phyloP scores from a whole-genome alignment of 306 rosid genomes.

The Dryas alaskensis region DNA sequence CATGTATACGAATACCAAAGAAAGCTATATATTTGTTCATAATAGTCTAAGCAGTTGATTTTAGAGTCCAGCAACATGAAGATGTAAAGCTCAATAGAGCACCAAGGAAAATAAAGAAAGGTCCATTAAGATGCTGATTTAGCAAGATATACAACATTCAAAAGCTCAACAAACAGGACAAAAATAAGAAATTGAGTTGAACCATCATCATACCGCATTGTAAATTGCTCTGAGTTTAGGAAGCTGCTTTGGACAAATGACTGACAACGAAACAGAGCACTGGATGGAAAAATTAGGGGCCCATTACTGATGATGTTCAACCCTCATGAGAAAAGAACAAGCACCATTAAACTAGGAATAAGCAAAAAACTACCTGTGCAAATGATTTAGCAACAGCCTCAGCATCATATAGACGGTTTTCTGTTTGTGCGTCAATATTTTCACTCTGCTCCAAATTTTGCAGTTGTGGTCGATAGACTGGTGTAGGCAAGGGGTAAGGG shows the following conservation, averaged over 20 bases:
- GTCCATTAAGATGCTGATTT: neutral
- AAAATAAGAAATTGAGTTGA: constrained; percentile 3
- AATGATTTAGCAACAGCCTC: constrained; percentile 91
- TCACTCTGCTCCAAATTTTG: constrained; percentile 77
- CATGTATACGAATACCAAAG: neutral
- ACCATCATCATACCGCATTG: constrained; percentile 58
- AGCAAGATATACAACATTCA: constrained; percentile 9
- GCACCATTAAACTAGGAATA: constrained; percentile 8
- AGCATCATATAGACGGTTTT: constrained; percentile 70
- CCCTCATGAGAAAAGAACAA: constrained; percentile 13
- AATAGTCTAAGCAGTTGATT: constrained; percentile 8
- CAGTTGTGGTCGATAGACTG: constrained; percentile 73
- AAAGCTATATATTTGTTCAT: neutral
- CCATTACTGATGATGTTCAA: constrained; percentile 8
- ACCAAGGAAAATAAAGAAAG: constrained; percentile 15
- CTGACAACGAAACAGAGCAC: constrained; percentile 83
- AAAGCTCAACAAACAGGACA: neutral
- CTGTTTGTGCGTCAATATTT: constrained; percentile 59
- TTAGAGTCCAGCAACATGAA: constrained; percentile 5
- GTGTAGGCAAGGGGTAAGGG: constrained; percentile 88
- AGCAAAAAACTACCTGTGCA: constrained; percentile 53
- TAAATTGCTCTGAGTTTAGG: constrained; percentile 69
- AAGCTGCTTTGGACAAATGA: constrained; percentile 91
- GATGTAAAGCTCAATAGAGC: neutral
- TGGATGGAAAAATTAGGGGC: constrained; percentile 42